Percentiles rank a stretch among this genome's conserved stretches.
Conservation (phyloP, 768 basidiomycete genomes). For the Pulveroboletus sp. region DNA sequence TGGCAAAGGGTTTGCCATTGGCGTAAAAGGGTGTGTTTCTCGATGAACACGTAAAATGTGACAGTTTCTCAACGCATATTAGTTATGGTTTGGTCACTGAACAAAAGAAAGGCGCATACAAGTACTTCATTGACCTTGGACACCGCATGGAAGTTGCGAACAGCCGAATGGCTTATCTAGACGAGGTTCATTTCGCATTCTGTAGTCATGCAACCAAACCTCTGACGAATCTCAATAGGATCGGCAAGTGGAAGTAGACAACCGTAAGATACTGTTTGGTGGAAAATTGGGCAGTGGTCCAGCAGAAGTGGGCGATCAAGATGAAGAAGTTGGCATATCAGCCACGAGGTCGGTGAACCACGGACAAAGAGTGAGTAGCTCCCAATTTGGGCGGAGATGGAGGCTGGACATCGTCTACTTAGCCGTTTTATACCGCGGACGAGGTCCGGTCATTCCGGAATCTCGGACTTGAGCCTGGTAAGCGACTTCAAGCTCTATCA, state of each 20-base stretch:
- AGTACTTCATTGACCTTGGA: slow-evolving; percentile 79
- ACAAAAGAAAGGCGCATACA: slow-evolving; percentile 80
- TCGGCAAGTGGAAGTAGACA: slow-evolving; percentile 28
- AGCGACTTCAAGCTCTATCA: slow-evolving; percentile 9
- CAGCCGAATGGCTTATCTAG: slow-evolving; percentile 68
- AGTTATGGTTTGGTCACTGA: slow-evolving; percentile 90
- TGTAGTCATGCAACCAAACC: neutral
- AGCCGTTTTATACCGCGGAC: slow-evolving; percentile 86
- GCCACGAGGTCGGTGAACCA: slow-evolving; percentile 44
- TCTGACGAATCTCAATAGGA: slow-evolving; percentile 20
- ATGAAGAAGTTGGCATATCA: slow-evolving; percentile 38
- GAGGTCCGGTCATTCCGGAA: slow-evolving; percentile 83
- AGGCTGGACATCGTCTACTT: slow-evolving; percentile 5
- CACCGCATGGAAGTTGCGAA: slow-evolving; percentile 75
- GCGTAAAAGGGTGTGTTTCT: slow-evolving; percentile 70
- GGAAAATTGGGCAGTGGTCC: slow-evolving; percentile 38
- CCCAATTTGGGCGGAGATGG: neutral
- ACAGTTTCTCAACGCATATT: slow-evolving; percentile 7
- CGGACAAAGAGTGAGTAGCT: slow-evolving; percentile 46
- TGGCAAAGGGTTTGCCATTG: slow-evolving; percentile 69
- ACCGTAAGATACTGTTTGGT: slow-evolving; percentile 26
- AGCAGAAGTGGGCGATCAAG: slow-evolving; percentile 27
- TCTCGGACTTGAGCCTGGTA: slow-evolving; percentile 74
- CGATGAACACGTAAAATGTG: neutral
- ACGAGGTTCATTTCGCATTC: slow-evolving; percentile 46